Evolutionary conservation across 495 filamentous ascomycete species (phyloP).

Genomic region (Clavariopsis aquatica): DNA sequence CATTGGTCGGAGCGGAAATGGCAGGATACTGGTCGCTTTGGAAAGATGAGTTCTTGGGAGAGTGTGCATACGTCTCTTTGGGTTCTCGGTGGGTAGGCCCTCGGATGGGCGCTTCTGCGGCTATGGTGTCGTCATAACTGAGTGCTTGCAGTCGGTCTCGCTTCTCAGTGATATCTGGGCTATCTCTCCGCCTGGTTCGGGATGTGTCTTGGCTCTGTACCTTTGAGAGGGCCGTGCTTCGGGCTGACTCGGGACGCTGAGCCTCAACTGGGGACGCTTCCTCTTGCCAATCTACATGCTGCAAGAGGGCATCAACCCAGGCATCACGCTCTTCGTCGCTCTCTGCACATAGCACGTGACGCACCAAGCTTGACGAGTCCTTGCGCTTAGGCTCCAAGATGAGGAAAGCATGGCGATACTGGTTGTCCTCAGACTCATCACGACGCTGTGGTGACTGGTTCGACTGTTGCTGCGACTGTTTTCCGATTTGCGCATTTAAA

Average conservation of each 20-base stretch:
- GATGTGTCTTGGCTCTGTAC: constrained; percentile 17
- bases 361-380: constrained; percentile 84
- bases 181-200: constrained; percentile 43
- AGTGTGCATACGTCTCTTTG: constrained; percentile 47
- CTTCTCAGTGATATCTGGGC: constrained; percentile 34
- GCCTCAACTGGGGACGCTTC: constrained; percentile 44
- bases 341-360: constrained; percentile 93
- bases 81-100: constrained; percentile 49
- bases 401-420: constrained; percentile 95
- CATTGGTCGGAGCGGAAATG: constrained; percentile 88
- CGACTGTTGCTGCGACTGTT: constrained; percentile 68
- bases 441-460: constrained; percentile 60
- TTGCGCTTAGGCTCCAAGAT: constrained; percentile 95
- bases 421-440: constrained; percentile 79
- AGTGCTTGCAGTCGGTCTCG: constrained; percentile 68
- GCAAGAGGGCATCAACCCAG: constrained; percentile 87
- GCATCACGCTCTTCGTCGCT: constrained; percentile 89
- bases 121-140: constrained; percentile 79
- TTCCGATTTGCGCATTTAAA: constrained; percentile 87
- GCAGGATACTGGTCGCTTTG: constrained; percentile 39
- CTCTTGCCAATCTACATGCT: constrained; percentile 78
- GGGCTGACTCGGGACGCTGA: constrained; percentile 42
- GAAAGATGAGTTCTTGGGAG: constrained; percentile 35
- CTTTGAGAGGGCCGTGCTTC: constrained; percentile 12
- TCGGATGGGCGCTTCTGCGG: constrained; percentile 67